Conservation (phyloP, 768 basidiomycete species). For the Rhodocollybia butyracea region DNA sequence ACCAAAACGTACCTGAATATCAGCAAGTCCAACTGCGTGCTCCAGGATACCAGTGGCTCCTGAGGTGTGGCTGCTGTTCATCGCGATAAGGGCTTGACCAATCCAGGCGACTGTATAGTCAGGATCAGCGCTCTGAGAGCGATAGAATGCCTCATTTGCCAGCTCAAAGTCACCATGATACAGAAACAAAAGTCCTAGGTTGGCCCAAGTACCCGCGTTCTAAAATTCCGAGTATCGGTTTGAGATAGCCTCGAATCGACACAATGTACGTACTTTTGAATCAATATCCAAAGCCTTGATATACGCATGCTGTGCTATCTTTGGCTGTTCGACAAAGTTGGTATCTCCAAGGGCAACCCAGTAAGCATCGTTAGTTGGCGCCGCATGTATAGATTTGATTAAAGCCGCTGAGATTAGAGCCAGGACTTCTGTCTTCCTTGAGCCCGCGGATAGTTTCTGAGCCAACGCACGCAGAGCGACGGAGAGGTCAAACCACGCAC, state of each 20-base stretch:
- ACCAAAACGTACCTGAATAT: constrained; percentile 49
- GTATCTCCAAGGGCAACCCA: constrained; percentile 85
- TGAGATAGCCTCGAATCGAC: not conserved
- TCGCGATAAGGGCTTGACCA: constrained; percentile 78
- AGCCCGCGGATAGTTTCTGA: constrained; percentile 23
- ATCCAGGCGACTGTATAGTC: constrained; percentile 89
- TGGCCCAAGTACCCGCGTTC: constrained; percentile 80
- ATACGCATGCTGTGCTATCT: constrained; percentile 87
- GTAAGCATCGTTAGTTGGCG: constrained; percentile 66
- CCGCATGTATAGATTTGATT: constrained; percentile 68
- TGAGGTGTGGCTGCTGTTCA: constrained; percentile 47
- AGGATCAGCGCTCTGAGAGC: constrained; percentile 89
- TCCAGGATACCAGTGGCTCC: constrained; percentile 71
- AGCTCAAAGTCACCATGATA: constrained; percentile 75
- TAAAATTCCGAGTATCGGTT: constrained; percentile 22
- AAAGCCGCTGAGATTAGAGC: constrained; percentile 51
- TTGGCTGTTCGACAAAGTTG: constrained; percentile 62
- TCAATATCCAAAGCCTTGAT: constrained; percentile 86
- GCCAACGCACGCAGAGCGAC: constrained; percentile 54
- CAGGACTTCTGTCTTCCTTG: constrained; percentile 29
- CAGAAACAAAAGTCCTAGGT: constrained; percentile 84
- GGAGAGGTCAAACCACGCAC: constrained; percentile 75
- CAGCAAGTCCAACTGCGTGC: constrained; percentile 63
- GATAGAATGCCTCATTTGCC: constrained; percentile 81
- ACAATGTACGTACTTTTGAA: constrained; percentile 54